A percentile compares a stretch with the other conserved stretches of the same genome.
Evolutionary conservation across 306 rosid genomes (phyloP).

Genomic region (Casuarina equisetifolia): DNA sequence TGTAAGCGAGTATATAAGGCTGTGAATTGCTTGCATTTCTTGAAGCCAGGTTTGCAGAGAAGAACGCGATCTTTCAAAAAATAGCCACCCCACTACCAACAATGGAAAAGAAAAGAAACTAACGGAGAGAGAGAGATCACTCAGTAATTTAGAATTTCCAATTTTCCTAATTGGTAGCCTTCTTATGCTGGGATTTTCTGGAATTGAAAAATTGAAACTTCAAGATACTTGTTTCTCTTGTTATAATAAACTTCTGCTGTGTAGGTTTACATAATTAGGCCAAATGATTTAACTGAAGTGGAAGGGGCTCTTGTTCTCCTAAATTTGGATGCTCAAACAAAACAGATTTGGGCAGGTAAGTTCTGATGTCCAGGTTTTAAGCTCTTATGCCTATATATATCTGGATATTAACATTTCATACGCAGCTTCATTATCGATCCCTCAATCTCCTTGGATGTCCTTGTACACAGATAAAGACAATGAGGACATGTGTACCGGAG

Average conservation of each 20-base stretch:
- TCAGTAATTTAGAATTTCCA: not conserved
- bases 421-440: too few species aligned
- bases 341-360: slow-evolving; percentile 58
- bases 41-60: too few species aligned
- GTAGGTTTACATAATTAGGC: slow-evolving; percentile 68
- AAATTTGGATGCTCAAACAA: slow-evolving; percentile 44
- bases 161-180: not conserved
- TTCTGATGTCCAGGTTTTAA: slow-evolving; percentile 18
- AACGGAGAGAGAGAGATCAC: not conserved
- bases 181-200: not conserved
- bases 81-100: too few species aligned
- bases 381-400: slow-evolving; percentile 11
- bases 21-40: too few species aligned
- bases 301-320: slow-evolving; percentile 56
- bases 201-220: not conserved
- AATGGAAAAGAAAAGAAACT: too few species aligned
- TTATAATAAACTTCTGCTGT: not conserved
- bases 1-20: too few species aligned
- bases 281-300: slow-evolving; percentile 50
- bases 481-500: slow-evolving; percentile 19
- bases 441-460: slow-evolving; percentile 23
- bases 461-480: slow-evolving; percentile 42
- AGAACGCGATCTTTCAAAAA: too few species aligned
- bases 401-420: slow-evolving; percentile 3
- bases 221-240: not conserved